A percentile compares a stretch with the other conserved stretches of the same genome.
These are phyloP conservation scores for Epichloe typhina DNA, from an alignment of 2,329 filamentous ascomycete species.

Conservation along the genomic window DNA sequence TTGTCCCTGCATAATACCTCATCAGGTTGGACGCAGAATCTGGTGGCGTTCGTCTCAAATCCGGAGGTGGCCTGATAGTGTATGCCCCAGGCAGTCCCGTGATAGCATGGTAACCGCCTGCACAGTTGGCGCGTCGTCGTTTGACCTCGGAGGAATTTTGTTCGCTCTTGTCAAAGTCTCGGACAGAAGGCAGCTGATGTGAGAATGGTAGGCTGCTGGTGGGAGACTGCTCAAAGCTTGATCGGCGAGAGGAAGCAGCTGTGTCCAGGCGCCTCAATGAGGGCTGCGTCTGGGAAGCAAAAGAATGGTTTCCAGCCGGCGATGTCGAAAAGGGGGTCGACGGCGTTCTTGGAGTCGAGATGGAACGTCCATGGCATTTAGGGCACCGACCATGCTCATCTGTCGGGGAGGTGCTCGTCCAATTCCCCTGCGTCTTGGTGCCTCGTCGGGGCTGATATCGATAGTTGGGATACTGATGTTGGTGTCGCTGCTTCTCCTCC, in stretches of 20 bases:
- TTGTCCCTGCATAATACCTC: conserved; percentile 13
- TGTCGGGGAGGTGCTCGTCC: conserved; percentile 21
- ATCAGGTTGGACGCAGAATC: conserved; percentile 9
- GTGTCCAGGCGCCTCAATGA: conserved; percentile 12
- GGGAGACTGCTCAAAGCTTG: conserved; percentile 15
- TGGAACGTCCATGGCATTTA: conserved; percentile 58
- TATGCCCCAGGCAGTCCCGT: conserved; percentile 6
- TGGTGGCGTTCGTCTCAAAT: conserved; percentile 10
- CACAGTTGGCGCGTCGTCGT: conserved; percentile 45
- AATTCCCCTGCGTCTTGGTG: conserved; percentile 18
- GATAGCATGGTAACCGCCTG: conserved; percentile 19
- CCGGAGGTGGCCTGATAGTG: conserved; percentile 6
- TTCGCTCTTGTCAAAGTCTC: conserved; percentile 25
- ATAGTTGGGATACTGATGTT: conserved; percentile 84
- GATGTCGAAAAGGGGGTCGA: conserved; percentile 31
- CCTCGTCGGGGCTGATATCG: conserved; percentile 78
- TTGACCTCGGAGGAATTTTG: conserved; percentile 40
- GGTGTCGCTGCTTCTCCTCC: conserved; percentile 83
- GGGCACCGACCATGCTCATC: conserved; percentile 47
- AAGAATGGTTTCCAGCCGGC: conserved; percentile 15
- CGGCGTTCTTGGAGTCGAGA: conserved; percentile 48
- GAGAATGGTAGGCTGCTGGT: conserved; percentile 12
- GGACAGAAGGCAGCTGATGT: conserved; percentile 12
- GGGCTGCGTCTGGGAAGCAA: conserved; percentile 10
- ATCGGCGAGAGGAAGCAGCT: conserved; percentile 13